These are phyloP conservation scores for Aspergillus baeticus DNA, from an alignment of 495 filamentous ascomycete species.

Conservation along the genomic window DNA sequence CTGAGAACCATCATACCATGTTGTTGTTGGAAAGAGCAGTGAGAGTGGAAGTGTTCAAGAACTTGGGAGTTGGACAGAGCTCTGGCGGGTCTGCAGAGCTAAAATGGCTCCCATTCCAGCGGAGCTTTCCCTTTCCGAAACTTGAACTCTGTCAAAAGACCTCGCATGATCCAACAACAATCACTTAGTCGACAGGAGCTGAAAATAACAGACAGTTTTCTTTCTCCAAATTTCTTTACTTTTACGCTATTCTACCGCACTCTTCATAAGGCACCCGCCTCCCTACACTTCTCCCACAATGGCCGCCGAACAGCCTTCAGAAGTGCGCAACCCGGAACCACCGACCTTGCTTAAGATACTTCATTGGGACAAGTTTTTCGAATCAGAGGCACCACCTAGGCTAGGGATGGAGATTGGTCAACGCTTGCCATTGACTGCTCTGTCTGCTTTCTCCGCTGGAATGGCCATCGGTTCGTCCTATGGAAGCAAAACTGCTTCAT, in stretches of 20 bases:
- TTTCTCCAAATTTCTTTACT: neutral
- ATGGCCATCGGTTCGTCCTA: slow-evolving; percentile 67
- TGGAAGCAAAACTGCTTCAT: slow-evolving; percentile 67
- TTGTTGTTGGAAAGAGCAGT: slow-evolving; percentile 1
- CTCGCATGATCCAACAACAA: neutral
- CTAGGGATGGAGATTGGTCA: slow-evolving; percentile 61
- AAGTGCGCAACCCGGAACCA: slow-evolving; percentile 16
- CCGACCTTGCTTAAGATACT: slow-evolving; percentile 29
- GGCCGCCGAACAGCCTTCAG: slow-evolving; percentile 24
- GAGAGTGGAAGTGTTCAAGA: neutral
- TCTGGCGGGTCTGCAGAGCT: slow-evolving; percentile 18
- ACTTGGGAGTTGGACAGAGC: slow-evolving; percentile 2
- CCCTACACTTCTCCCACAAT: slow-evolving; percentile 17
- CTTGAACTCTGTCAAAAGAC: neutral
- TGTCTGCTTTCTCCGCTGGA: slow-evolving; percentile 63
- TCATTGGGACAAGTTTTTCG: slow-evolving; percentile 44
- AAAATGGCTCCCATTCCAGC: neutral
- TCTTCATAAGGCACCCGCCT: neutral
- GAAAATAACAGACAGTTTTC: neutral
- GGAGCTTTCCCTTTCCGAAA: slow-evolving; percentile 7
- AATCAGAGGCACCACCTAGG: slow-evolving; percentile 49
- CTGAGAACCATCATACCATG: slow-evolving; percentile 14
- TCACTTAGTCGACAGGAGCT: neutral
- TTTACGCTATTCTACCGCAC: neutral
- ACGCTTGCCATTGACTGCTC: slow-evolving; percentile 62